phyloP scores from a whole-genome alignment of 371 early-diverging fungal species.

The Mortierella sp. region DNA sequence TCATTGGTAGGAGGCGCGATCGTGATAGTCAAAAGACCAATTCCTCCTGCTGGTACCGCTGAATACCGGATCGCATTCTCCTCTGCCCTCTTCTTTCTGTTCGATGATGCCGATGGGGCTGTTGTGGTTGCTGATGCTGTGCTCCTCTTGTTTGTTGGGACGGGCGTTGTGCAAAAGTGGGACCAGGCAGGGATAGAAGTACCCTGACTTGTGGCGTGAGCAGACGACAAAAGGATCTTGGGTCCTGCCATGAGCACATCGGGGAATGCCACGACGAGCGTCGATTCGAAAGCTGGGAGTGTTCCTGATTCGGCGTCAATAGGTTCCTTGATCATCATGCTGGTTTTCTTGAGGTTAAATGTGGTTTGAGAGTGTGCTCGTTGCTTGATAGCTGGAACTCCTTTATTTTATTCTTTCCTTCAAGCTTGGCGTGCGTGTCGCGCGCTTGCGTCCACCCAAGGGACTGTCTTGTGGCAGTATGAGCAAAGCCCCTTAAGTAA shows the following conservation, averaged over 20 bases:
- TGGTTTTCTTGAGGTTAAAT: background rate
- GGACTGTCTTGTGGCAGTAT: no score
- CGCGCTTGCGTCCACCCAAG: no score
- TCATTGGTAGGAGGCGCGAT: constrained; percentile 39
- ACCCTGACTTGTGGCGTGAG: background rate
- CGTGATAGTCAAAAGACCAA: constrained; percentile 30
- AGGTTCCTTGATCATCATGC: constrained; percentile 29
- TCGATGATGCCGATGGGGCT: background rate
- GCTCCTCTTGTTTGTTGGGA: constrained; percentile 2
- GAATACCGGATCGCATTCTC: constrained; percentile 16
- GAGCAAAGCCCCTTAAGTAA: no score
- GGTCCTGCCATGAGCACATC: constrained; percentile 49
- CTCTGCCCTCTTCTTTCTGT: background rate
- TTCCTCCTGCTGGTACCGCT: background rate
- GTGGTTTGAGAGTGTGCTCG: background rate
- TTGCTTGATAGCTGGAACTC: no score
- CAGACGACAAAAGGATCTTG: constrained; percentile 33
- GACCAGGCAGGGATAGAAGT: constrained; percentile 31
- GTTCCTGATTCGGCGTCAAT: background rate
- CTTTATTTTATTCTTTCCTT: no score
- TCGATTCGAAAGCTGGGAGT: constrained; percentile 39
- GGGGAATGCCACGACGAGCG: constrained; percentile 44
- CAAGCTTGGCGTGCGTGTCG: no score
- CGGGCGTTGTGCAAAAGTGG: constrained; percentile 20
- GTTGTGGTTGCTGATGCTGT: background rate